phyloP scores from a whole-genome alignment of 139 green algal genomes.

The Deuterostichococcus epilithicus region DNA sequence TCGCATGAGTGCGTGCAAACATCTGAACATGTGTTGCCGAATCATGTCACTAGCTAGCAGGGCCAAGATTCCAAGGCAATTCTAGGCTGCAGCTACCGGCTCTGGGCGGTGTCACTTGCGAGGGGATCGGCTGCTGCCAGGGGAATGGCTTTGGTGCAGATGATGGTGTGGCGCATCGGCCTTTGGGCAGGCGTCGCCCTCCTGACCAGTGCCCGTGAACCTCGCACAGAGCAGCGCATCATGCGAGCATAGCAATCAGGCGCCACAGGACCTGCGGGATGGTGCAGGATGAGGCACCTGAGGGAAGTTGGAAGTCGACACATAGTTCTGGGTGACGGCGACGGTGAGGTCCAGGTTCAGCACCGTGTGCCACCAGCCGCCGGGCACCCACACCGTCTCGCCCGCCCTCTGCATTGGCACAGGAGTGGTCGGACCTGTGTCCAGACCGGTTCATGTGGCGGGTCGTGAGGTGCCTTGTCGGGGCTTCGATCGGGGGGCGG shows the following conservation, averaged over 20 bases:
- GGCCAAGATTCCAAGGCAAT: too few species aligned
- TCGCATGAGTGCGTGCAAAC: too few species aligned
- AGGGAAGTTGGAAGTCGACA: constrained; percentile 64
- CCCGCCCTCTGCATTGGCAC: constrained; percentile 40
- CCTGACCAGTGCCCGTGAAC: too few species aligned
- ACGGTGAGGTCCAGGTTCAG: constrained; percentile 77
- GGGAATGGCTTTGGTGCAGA: too few species aligned
- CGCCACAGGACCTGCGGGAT: not conserved
- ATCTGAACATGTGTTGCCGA: not conserved
- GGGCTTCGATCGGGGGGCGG: not conserved
- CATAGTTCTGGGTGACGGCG: constrained; percentile 77
- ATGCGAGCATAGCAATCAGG: not conserved
- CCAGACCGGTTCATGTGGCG: not conserved
- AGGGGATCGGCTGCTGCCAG: too few species aligned
- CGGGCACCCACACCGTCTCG: constrained; percentile 73
- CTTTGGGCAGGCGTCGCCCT: too few species aligned
- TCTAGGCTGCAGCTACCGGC: too few species aligned
- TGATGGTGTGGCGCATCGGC: too few species aligned
- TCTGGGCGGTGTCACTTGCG: too few species aligned
- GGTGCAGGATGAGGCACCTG: constrained; percentile 2
- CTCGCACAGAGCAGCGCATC: not conserved
- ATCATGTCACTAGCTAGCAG: too few species aligned
- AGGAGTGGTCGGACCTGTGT: not conserved
- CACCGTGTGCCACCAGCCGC: constrained; percentile 77
- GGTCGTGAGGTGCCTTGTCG: not conserved